These are phyloP conservation scores for Kregervanrija fluxuum DNA, from an alignment of 805 yeast genomes.

Conservation along the genomic window DNA sequence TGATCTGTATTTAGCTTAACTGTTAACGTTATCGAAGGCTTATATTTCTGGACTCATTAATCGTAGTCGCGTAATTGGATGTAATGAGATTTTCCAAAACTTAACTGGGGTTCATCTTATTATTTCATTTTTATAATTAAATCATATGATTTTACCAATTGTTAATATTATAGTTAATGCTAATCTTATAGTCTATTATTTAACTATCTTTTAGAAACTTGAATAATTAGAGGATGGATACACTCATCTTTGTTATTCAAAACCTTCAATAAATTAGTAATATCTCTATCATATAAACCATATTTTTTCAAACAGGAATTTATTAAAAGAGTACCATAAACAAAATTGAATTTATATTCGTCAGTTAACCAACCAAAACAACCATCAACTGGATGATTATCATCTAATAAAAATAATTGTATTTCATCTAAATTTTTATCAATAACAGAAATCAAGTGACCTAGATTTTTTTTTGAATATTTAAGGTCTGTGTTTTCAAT, in stretches of 20 bases:
- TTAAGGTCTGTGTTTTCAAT: neutral
- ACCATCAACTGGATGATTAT: conserved; percentile 18
- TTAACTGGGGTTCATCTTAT: too few species aligned
- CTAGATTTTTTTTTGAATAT: too few species aligned
- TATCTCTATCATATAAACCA: neutral
- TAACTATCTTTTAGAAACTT: neutral
- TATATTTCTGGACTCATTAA: too few species aligned
- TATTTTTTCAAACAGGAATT: conserved; percentile 5
- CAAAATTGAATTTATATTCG: conserved; percentile 16
- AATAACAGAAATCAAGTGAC: neutral
- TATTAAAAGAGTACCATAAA: conserved; percentile 14
- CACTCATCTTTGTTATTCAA: neutral
- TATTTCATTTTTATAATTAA: too few species aligned
- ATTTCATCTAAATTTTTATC: conserved; percentile 5
- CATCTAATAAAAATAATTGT: conserved; percentile 1
- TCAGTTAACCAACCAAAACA: conserved; percentile 26
- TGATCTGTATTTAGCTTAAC: too few species aligned
- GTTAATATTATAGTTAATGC: too few species aligned
- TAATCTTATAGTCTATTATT: too few species aligned
- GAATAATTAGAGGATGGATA: conserved; percentile 14
- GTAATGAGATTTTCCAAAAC: too few species aligned
- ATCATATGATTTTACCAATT: too few species aligned
- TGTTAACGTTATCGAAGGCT: too few species aligned
- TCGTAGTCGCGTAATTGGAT: too few species aligned
- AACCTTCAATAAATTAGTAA: neutral